Evolutionary conservation across 768 basidiomycete genomes (phyloP).

Genomic region (Gloeopeniophorella convolvens): DNA sequence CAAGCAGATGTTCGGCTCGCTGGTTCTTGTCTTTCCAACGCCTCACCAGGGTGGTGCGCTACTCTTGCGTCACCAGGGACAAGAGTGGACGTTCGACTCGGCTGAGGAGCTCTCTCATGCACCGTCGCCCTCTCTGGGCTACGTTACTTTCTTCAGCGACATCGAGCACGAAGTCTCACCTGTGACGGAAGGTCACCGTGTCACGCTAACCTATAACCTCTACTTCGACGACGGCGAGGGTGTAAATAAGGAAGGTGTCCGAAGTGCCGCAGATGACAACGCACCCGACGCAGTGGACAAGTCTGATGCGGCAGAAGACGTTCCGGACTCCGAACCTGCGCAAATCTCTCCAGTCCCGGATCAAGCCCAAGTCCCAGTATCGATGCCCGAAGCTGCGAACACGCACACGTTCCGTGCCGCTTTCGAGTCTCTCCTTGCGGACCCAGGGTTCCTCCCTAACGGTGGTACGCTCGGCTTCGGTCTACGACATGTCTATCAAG

Average conservation of each 20-base stretch:
- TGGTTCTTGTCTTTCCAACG: constrained; percentile 44
- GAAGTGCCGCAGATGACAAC: no score
- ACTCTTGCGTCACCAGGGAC: constrained; percentile 29
- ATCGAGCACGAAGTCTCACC: constrained; percentile 40
- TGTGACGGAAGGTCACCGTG: constrained; percentile 35
- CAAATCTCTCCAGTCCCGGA: no score
- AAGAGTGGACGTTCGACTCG: constrained; percentile 36
- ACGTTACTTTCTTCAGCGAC: constrained; percentile 39
- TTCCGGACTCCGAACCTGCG: no score
- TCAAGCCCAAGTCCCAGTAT: no score
- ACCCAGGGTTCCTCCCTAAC: constrained; percentile 31
- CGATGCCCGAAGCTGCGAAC: background rate
- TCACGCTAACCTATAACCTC: constrained; percentile 43
- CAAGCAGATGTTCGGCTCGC: constrained; percentile 42
- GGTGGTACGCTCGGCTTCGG: constrained; percentile 39
- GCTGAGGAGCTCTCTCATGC: constrained; percentile 21
- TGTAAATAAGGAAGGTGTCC: no score
- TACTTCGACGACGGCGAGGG: constrained; percentile 19
- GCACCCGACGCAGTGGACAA: no score
- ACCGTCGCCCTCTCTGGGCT: constrained; percentile 25
- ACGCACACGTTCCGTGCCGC: constrained; percentile 14
- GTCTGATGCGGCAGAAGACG: no score
- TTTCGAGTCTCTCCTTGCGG: constrained; percentile 27
- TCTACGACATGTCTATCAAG: constrained; percentile 33
- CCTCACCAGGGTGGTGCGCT: constrained; percentile 39